Percentiles rank a stretch among this genome's conserved stretches.
phyloP scores from a whole-genome alignment of 768 basidiomycete genomes.

The Macrolepiota albuminosa region DNA sequence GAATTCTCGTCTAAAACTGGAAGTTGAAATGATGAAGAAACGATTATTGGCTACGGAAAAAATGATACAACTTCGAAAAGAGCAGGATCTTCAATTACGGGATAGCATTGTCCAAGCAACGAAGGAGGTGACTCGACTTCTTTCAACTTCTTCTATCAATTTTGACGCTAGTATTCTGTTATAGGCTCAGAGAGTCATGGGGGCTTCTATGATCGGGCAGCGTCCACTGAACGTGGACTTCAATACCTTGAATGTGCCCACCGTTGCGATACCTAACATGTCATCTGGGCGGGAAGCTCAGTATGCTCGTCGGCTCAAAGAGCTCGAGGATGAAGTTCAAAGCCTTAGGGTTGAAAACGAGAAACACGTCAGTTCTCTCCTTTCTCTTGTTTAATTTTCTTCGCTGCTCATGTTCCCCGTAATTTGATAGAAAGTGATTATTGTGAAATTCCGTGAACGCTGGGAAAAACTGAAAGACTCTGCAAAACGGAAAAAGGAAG shows the following conservation, averaged over 20 bases:
- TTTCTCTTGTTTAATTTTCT: background rate
- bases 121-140: slow-evolving; percentile 43
- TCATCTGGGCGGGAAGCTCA: slow-evolving; percentile 51
- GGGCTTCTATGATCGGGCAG: slow-evolving; percentile 56
- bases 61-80: slow-evolving; percentile 62
- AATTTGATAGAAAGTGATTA: slow-evolving; percentile 67
- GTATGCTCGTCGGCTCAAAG: slow-evolving; percentile 61
- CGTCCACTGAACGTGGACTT: slow-evolving; percentile 49
- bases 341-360: slow-evolving; percentile 66
- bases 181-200: slow-evolving; percentile 79
- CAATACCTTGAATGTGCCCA: slow-evolving; percentile 46
- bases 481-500: slow-evolving; percentile 81
- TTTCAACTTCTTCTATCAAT: background rate
- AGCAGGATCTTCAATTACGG: slow-evolving; percentile 74
- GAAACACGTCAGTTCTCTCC: slow-evolving; percentile 56
- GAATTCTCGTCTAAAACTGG: slow-evolving; percentile 57
- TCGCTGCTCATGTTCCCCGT: slow-evolving; percentile 9
- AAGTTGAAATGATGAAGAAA: slow-evolving; percentile 53
- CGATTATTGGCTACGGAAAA: slow-evolving; percentile 59
- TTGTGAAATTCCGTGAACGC: slow-evolving; percentile 75
- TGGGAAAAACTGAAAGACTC: slow-evolving; percentile 91
- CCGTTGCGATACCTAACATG: slow-evolving; percentile 45
- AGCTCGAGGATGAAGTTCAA: slow-evolving; percentile 78
- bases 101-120: slow-evolving; percentile 74
- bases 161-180: background rate